Base-by-base conservation (phyloP, 345 rosid genomes). In the Aquilaria yunnanensis region DNA sequence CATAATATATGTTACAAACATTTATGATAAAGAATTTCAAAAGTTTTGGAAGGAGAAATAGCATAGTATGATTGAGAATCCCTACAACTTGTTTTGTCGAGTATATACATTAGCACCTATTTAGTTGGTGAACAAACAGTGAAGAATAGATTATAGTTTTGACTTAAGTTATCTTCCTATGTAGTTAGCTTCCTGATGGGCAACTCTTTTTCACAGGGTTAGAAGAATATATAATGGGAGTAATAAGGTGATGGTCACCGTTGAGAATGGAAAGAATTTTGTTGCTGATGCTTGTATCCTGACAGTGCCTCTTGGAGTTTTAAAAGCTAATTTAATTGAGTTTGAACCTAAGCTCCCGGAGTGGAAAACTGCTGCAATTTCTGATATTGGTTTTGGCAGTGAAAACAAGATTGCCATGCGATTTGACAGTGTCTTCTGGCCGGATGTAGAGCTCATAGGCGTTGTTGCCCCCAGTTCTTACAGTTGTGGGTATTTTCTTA, bases 401-500 rank as follows among this genome's bases (percentile, higher is more conserved):
- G 97, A 90, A 73, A 90, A 87, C 62, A 87, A 87, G 84, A 81
- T 90, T 46, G 97, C 96, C 48, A 57, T 90, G 58, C 73, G 68
- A 56, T 90, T 90, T 51, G 81, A 83, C 67, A 54, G 31, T 8
- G 89, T 80, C 59, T 90, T 90, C 74, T 90, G 96, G 97, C 96
- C 92, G 29, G 82, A 90, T 31, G 89, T 90, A 54, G 97, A 90
- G 70, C 70, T 87, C 51, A 50, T 90, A 10, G 97, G 96, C 52
- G 73, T 75, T 70, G 96, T 85, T 33, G 97, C 96, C 2, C 78
- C 89, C 11, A 71, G 80, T 63, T 88, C 97, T 56, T 70, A 87
- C 64, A 74, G 89, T 0, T 90, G 97, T 63, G 96, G 97, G 67
- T 90, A 90, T 72, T 87, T 90, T 68, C 87, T 87, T 63, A 90